Conservation (phyloP, 2,329 filamentous ascomycete species). For the Penicillium decumbens region DNA sequence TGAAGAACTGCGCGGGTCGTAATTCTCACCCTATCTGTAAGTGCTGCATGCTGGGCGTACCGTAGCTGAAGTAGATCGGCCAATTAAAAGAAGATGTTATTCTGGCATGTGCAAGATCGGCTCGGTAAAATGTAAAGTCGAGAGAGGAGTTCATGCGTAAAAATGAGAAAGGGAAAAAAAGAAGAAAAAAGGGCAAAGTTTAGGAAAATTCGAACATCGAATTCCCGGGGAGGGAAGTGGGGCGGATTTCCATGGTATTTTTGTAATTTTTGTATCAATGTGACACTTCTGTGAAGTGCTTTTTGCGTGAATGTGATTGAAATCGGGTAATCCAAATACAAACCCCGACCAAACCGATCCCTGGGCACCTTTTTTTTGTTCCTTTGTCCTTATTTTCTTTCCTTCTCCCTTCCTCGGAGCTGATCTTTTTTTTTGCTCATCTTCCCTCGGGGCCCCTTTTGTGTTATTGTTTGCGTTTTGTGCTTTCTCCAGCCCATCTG, state of each 20-base stretch:
- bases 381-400: conserved; percentile 4
- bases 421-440: neutral
- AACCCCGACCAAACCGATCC: neutral
- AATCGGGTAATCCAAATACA: neutral
- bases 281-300: too few species aligned
- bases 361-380: conserved; percentile 8
- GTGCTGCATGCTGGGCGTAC: neutral
- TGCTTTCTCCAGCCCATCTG: conserved; percentile 2
- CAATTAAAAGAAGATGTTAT: neutral
- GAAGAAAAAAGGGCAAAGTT: neutral
- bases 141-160: conserved; percentile 10
- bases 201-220: neutral
- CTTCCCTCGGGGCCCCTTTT: neutral
- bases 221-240: too few species aligned
- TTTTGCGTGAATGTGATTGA: too few species aligned
- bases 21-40: conserved; percentile 8
- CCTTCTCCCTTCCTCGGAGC: conserved; percentile 2
- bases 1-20: conserved; percentile 16
- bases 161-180: neutral
- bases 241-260: too few species aligned
- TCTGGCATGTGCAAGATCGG: conserved; percentile 1
- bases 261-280: too few species aligned
- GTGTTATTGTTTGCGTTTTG: conserved; percentile 11
- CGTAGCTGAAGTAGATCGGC: neutral
- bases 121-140: too few species aligned